Evolutionary conservation across 257 asterid species (phyloP).

Genomic region (Avicennia marina): DNA sequence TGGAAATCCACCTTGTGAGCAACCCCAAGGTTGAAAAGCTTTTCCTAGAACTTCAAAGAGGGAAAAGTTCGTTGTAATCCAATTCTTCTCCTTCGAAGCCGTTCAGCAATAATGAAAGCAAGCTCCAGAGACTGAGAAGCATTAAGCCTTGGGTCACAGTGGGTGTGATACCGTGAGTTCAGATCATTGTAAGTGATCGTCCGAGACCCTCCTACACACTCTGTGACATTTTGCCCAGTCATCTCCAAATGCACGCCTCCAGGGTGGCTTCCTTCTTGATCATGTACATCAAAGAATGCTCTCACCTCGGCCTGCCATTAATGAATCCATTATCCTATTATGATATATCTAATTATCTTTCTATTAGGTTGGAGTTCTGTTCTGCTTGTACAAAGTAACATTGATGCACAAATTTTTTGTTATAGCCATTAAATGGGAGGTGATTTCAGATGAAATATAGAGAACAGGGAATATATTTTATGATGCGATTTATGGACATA

Average conservation of each 20-base stretch:
- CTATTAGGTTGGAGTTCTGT: too few relatives aligned
- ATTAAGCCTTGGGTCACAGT: constrained; percentile 72
- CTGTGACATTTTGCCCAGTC: constrained; percentile 83
- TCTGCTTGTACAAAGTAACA: too few relatives aligned
- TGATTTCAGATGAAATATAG: too few relatives aligned
- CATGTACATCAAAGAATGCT: constrained; percentile 79
- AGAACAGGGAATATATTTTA: too few relatives aligned
- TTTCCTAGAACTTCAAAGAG: constrained; percentile 25
- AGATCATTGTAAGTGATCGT: constrained; percentile 61
- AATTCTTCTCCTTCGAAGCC: constrained; percentile 64
- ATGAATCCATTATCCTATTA: too few relatives aligned
- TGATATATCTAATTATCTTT: too few relatives aligned
- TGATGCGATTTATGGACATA: not conserved
- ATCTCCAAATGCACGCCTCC: constrained; percentile 85
- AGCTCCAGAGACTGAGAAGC: constrained; percentile 81
- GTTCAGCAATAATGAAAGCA: constrained; percentile 62
- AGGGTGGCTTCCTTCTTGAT: constrained; percentile 76
- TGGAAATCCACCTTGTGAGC: too few relatives aligned
- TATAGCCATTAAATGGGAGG: too few relatives aligned
- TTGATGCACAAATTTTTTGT: too few relatives aligned
- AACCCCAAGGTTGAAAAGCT: too few relatives aligned
- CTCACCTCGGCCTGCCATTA: constrained; percentile 54
- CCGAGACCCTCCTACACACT: constrained; percentile 68
- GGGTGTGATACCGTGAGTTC: constrained; percentile 70
- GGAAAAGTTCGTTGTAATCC: constrained; percentile 35